Evolutionary conservation across 2,329 filamentous ascomycete genomes (phyloP).

Genomic region (Exophiala viscosa): DNA sequence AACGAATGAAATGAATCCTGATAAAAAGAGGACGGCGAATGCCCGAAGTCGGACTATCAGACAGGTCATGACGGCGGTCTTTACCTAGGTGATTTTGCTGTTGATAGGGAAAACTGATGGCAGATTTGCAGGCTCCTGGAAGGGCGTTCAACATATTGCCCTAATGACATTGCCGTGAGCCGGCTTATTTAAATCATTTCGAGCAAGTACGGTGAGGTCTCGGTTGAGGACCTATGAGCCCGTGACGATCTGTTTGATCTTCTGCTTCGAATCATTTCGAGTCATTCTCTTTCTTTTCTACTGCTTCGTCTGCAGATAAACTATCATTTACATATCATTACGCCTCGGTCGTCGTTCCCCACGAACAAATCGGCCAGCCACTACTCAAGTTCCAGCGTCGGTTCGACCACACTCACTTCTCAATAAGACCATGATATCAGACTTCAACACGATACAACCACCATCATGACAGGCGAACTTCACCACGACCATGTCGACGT

Average conservation of each 20-base stretch:
- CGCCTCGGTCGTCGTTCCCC: no score
- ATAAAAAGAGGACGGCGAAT: neutral
- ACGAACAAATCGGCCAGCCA: no score
- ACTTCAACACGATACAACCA: neutral
- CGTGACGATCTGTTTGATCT: neutral
- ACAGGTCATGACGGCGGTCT: neutral
- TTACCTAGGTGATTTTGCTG: neutral
- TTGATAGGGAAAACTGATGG: neutral
- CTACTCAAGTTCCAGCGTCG: neutral
- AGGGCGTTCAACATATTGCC: neutral
- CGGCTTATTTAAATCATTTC: no score
- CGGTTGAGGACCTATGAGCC: no score
- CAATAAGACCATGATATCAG: neutral
- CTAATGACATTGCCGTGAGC: no score
- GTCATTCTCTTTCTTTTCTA: neutral
- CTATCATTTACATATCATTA: neutral
- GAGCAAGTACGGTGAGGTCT: no score
- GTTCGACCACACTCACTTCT: neutral
- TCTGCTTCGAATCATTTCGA: neutral
- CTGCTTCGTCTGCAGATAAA: neutral
- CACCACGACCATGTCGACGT: constrained; percentile 20
- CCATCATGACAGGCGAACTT: constrained; percentile 24
- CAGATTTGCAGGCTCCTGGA: neutral
- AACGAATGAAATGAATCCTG: neutral
- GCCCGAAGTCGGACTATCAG: neutral